Conservation (phyloP, 768 basidiomycete species). For the Cyclocybe aegerita region DNA sequence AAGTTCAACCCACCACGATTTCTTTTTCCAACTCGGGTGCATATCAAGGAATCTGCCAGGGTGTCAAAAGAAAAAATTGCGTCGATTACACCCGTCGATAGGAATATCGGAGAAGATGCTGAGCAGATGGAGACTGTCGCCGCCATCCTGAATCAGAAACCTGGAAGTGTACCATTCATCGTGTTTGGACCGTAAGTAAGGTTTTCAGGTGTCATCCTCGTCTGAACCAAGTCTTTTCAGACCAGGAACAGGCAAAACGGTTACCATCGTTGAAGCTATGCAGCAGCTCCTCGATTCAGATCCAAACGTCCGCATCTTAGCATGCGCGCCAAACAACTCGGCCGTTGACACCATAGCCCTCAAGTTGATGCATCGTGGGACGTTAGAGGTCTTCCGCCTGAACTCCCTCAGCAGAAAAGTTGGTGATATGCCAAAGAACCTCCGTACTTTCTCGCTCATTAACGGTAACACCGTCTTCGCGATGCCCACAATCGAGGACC, state of each 20-base stretch:
- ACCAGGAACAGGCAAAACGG: constrained; percentile 68
- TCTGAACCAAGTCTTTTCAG: constrained; percentile 22
- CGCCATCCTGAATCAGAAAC: constrained; percentile 42
- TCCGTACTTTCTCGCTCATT: constrained; percentile 36
- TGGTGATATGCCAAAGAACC: constrained; percentile 32
- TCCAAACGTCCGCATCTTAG: constrained; percentile 48
- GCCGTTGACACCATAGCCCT: constrained; percentile 61
- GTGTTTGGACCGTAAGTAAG: constrained; percentile 62
- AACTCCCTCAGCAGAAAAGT: constrained; percentile 47
- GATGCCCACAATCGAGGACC: constrained; percentile 37
- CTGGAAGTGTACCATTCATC: constrained; percentile 54
- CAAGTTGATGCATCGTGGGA: constrained; percentile 36
- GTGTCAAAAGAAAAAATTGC: constrained; percentile 18
- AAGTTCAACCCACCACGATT: constrained; percentile 37
- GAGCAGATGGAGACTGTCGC: constrained; percentile 52
- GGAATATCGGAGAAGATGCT: constrained; percentile 37
- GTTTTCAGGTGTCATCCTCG: not conserved
- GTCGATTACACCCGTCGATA: constrained; percentile 25
- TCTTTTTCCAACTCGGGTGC: constrained; percentile 42
- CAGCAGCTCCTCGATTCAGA: constrained; percentile 47
- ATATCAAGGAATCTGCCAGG: constrained; percentile 17
- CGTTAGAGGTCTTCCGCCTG: constrained; percentile 47
- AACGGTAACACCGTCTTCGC: constrained; percentile 44
- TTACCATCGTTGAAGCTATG: constrained; percentile 65
- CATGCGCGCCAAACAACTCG: constrained; percentile 68